Evolutionary conservation across 192 early-diverging fungal genomes (phyloP).

Genomic region (Anaeromyces robustus): DNA sequence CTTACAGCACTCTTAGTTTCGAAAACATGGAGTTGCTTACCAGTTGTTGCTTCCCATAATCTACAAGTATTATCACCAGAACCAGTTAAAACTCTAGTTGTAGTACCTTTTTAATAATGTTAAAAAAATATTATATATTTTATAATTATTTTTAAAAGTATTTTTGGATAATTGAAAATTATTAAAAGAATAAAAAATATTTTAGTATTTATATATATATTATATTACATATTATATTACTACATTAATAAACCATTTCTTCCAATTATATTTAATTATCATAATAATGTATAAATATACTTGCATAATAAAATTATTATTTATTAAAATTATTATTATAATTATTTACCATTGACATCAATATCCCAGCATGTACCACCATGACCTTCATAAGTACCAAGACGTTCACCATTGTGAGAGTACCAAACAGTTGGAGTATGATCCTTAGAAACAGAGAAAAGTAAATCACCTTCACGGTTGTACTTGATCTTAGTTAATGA

Average conservation of each 20-base stretch:
- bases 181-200: too few relatives aligned
- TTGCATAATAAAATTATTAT: too few relatives aligned
- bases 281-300: too few relatives aligned
- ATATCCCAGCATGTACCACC: conserved; percentile 87
- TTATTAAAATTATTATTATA: neutral
- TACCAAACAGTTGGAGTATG: conserved; percentile 88
- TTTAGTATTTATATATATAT: too few relatives aligned
- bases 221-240: too few relatives aligned
- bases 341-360: conserved; percentile 67
- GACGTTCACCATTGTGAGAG: conserved; percentile 91
- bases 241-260: too few relatives aligned
- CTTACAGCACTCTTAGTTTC: conserved; percentile 77
- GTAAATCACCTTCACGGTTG: conserved; percentile 92
- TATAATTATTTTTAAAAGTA: too few relatives aligned
- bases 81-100: conserved; percentile 67
- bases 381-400: conserved; percentile 88
- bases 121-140: too few relatives aligned
- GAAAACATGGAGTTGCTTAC: conserved; percentile 82
- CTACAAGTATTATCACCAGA: conserved; percentile 82
- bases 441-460: conserved; percentile 93
- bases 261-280: too few relatives aligned
- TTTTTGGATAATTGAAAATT: too few relatives aligned
- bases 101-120: conserved; percentile 24
- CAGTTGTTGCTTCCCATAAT: conserved; percentile 85
- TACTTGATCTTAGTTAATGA: conserved; percentile 95